Evolutionary conservation across 352 stramenopile species (phyloP).

Genomic region (Phytophthora palmivora): DNA sequence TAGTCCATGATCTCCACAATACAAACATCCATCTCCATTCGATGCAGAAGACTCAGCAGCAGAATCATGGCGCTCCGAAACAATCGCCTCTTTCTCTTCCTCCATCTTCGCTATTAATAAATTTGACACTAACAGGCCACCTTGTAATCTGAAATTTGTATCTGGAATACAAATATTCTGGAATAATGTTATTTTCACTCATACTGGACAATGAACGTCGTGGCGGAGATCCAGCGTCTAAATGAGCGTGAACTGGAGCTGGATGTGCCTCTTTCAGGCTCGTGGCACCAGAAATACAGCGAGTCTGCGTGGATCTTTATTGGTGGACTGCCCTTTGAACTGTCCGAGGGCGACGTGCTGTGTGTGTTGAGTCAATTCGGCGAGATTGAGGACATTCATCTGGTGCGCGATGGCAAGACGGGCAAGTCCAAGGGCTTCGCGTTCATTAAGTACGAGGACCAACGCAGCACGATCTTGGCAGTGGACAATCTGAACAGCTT

Average conservation of each 20-base stretch:
- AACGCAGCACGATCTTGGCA: conserved; percentile 95
- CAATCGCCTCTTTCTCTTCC: conserved; percentile 4
- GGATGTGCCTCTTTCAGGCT: conserved; percentile 67
- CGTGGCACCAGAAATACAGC: conserved; percentile 90
- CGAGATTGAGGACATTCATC: conserved; percentile 96
- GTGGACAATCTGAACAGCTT: conserved; percentile 98
- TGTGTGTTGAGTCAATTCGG: conserved; percentile 91
- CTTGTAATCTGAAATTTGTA: too few relatives aligned
- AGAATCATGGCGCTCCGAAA: not conserved
- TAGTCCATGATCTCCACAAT: not conserved
- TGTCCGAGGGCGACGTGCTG: conserved; percentile 96
- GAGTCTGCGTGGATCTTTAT: conserved; percentile 97
- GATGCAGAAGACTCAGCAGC: not conserved
- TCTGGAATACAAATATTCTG: too few relatives aligned
- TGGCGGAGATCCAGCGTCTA: conserved; percentile 84
- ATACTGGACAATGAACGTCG: conserved; percentile 59
- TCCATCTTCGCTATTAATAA: conserved; percentile 4
- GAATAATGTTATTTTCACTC: not conserved
- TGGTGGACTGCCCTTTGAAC: conserved; percentile 92
- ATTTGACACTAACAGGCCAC: not conserved
- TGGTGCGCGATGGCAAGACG: conserved; percentile 96
- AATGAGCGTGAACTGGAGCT: conserved; percentile 86
- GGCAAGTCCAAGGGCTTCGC: conserved; percentile 96
- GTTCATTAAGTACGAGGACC: conserved; percentile 98
- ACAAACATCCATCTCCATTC: not conserved